Base-by-base conservation (phyloP, 768 basidiomycete genomes). In the Myochromella boudieri region DNA sequence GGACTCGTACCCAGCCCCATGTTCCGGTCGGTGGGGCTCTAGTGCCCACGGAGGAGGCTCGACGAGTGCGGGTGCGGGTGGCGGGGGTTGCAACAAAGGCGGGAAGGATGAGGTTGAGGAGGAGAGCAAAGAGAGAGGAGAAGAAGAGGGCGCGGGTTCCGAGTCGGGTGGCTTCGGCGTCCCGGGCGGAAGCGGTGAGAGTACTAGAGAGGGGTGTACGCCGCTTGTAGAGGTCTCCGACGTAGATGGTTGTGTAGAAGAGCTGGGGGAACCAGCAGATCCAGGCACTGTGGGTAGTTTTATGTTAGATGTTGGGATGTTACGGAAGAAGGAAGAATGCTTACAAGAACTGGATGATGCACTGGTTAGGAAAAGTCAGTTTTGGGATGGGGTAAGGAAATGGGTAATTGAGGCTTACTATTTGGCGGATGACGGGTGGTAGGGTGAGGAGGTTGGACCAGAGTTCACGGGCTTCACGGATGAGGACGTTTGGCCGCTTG, bases 181-280 rank as follows among this genome's bases (percentile, higher is more conserved):
- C 80, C 0, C 82, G 62, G 7, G 57, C 60, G 33, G 52, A 62
- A 6, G 55, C 49, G 2, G 58, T 48, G 9, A 67, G 51, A 2
- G 54, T 24, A 15, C 49, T 21, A 12, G 57, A 42, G 17, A 51
- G 47, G 15, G 68, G 61, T 1, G 69, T 74, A 7, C 72, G 55
- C 2, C 68, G 72, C 51, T 83, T 87, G 72, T 97, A 82, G 9
- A 95, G 75, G 56, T 95, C 95, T 9, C 90, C 89, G 44, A 97
- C 77, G 67, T 93, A 97, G 20, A 91, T 71, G 1, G 88, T 87
- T 3, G 84, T 86, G 69, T 92, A 95, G 67, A 95, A 94, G 1
- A 95, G 73, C 20, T 93, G 68, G 0, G 95, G 94, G 59, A 95
- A 97, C 95, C 95, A 97, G 6, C 81, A 88, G 49, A 94, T 74